phyloP scores from a whole-genome alignment of 176 grass and related monocot species.

The Rhynchospora pubera region DNA sequence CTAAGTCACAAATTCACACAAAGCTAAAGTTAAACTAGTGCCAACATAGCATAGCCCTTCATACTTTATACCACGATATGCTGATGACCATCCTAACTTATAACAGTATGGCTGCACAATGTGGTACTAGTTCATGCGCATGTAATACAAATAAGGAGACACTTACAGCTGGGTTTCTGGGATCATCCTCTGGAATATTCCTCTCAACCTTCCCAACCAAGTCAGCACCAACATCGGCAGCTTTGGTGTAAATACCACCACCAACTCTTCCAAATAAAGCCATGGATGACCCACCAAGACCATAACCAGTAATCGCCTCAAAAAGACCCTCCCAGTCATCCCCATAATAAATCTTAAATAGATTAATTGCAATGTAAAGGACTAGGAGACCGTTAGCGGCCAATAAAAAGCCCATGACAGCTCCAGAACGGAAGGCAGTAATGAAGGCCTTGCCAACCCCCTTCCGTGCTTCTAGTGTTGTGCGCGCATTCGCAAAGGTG shows the following conservation, averaged over 20 bases:
- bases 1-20: not conserved
- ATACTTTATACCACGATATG: not conserved
- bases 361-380: slow-evolving; percentile 74
- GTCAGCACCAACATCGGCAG: slow-evolving; percentile 95
- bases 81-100: not conserved
- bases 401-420: slow-evolving; percentile 95
- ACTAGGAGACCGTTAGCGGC: slow-evolving; percentile 92
- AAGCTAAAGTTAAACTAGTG: not conserved
- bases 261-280: slow-evolving; percentile 93
- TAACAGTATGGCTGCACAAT: not conserved
- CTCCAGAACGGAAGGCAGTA: slow-evolving; percentile 81
- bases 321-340: slow-evolving; percentile 97
- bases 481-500: slow-evolving; percentile 85
- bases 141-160: not conserved
- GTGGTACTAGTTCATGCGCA: not conserved
- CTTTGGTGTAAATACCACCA: slow-evolving; percentile 90
- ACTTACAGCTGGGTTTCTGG: slow-evolving; percentile 95
- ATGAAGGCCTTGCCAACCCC: slow-evolving; percentile 94
- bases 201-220: slow-evolving; percentile 90
- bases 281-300: slow-evolving; percentile 92
- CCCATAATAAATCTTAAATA: slow-evolving; percentile 83
- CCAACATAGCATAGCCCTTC: not conserved
- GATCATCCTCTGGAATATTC: slow-evolving; percentile 93
- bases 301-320: slow-evolving; percentile 89
- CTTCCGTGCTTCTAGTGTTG: slow-evolving; percentile 85